These are phyloP conservation scores for Epichloe glyceriae DNA, from an alignment of 2,329 filamentous ascomycete species.

Conservation along the genomic window DNA sequence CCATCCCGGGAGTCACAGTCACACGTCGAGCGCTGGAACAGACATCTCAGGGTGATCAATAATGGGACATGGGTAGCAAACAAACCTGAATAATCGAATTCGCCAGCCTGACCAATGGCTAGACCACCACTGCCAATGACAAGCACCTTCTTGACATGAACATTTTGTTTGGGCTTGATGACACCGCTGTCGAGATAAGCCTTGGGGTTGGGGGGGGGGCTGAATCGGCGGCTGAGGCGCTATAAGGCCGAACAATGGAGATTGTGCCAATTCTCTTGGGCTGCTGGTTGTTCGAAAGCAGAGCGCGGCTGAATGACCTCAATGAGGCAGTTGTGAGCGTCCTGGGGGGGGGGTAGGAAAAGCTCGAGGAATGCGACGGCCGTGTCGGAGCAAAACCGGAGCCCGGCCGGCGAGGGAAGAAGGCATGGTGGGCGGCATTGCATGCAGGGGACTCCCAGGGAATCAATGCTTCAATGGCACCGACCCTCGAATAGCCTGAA, in stretches of 20 bases:
- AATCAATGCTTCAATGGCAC: slow-evolving; percentile 23
- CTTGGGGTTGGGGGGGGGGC: slow-evolving; percentile 70
- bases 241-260: slow-evolving; percentile 29
- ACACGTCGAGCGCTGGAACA: not conserved
- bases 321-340: slow-evolving; percentile 27
- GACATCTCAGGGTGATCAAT: not conserved
- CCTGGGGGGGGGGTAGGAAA: slow-evolving; percentile 29
- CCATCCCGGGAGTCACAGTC: not conserved
- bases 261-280: slow-evolving; percentile 36
- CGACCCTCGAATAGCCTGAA: slow-evolving; percentile 23
- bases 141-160: slow-evolving; percentile 92
- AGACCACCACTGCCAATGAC: slow-evolving; percentile 93
- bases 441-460: slow-evolving; percentile 16
- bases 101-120: slow-evolving; percentile 92
- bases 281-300: slow-evolving; percentile 17
- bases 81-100: slow-evolving; percentile 97
- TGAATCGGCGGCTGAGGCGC: slow-evolving; percentile 41
- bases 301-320: slow-evolving; percentile 20
- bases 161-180: slow-evolving; percentile 63
- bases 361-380: slow-evolving; percentile 33
- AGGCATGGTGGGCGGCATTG: slow-evolving; percentile 27
- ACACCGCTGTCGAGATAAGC: slow-evolving; percentile 83
- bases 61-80: not conserved
- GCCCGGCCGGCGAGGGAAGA: slow-evolving; percentile 40
- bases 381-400: slow-evolving; percentile 43